A percentile compares a stretch with the other conserved stretches of the same genome.
Conservation (phyloP, 2,329 filamentous ascomycete genomes). For the Aureobasidium sp. region DNA sequence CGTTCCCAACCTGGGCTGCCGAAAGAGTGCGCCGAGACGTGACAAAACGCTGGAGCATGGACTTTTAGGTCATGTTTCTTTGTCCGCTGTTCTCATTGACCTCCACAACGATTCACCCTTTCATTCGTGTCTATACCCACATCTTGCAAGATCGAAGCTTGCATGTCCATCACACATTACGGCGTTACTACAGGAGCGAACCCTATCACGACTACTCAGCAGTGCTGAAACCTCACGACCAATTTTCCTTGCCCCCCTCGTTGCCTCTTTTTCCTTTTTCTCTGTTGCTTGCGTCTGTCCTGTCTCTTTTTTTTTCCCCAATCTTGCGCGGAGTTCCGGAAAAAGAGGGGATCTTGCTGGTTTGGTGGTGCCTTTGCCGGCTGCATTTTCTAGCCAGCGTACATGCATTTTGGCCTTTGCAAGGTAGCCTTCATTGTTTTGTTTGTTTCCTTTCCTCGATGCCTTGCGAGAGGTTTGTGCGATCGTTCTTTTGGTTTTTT, state of each 20-base stretch:
- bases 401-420: neutral
- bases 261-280: neutral
- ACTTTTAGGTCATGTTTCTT: conserved; percentile 2
- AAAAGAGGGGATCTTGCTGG: neutral
- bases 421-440: neutral
- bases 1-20: conserved; percentile 12
- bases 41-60: conserved; percentile 10
- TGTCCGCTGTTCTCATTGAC: neutral
- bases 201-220: neutral
- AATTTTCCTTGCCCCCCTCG: neutral
- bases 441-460: neutral
- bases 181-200: neutral
- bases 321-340: conserved; percentile 1
- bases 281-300: neutral
- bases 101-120: neutral
- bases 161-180: neutral
- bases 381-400: neutral
- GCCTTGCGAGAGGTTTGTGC: neutral
- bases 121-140: neutral
- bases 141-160: neutral
- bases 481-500: neutral
- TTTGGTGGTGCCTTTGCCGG: too few species aligned
- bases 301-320: neutral
- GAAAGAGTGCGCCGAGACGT: conserved; percentile 14
- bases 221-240: neutral